phyloP scores from a whole-genome alignment of 73 alveolate genomes.

The Paramecium biaurelia region DNA sequence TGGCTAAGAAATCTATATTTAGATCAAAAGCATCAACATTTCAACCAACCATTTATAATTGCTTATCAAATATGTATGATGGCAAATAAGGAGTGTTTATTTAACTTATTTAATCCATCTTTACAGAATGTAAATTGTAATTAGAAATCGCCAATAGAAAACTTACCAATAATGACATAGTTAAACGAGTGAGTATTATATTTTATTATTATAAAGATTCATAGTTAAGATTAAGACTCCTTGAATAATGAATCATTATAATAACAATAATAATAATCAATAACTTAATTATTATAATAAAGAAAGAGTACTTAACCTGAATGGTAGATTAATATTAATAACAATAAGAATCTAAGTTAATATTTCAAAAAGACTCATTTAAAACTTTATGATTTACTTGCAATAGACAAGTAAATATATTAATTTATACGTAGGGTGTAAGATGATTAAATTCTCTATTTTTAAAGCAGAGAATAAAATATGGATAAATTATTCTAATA shows the following conservation, averaged over 20 bases:
- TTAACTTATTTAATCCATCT: not conserved
- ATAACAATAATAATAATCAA: not conserved
- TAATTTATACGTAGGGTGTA: not conserved
- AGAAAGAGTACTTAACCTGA: not conserved
- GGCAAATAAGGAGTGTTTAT: not conserved
- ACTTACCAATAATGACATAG: not conserved
- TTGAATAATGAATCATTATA: not conserved
- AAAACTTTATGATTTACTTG: not conserved
- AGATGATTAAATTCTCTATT: conserved; percentile 5
- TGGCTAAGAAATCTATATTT: not conserved
- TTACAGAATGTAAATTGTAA: not conserved
- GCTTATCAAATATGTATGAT: conserved; percentile 17
- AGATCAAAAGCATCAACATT: conserved; percentile 38
- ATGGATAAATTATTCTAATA: not conserved
- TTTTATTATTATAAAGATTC: not conserved
- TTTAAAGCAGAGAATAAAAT: conserved; percentile 6
- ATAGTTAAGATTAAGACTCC: conserved; percentile 15
- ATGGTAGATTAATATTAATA: not conserved
- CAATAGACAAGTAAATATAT: not conserved
- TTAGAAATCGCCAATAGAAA: not conserved
- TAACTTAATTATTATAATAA: not conserved
- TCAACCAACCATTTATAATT: not conserved
- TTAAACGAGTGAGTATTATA: conserved; percentile 17
- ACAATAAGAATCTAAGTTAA: not conserved
- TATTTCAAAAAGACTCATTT: not conserved